phyloP scores from a whole-genome alignment of 768 basidiomycete species.

The Tulasnella sp. region DNA sequence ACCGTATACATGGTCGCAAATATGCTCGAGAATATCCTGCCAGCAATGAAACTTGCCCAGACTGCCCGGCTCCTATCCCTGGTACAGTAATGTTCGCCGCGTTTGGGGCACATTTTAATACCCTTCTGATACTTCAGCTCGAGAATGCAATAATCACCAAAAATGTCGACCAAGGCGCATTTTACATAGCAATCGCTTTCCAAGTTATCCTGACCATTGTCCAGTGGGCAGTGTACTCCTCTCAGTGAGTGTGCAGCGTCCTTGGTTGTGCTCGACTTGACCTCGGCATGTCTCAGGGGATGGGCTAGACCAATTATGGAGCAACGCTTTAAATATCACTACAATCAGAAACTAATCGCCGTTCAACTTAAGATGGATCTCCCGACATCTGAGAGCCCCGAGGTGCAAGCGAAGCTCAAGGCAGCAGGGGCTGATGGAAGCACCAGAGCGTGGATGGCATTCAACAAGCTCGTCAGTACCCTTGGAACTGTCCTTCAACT shows the following conservation, averaged over 20 bases:
- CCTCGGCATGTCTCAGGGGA: background rate
- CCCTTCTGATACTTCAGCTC: background rate
- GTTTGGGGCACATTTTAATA: background rate
- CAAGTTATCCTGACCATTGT: background rate
- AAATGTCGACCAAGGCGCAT: background rate
- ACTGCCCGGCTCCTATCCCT: background rate
- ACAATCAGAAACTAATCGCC: background rate
- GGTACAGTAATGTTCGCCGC: background rate
- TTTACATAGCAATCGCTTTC: background rate
- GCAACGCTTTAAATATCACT: background rate
- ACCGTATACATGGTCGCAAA: background rate
- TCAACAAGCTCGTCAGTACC: background rate
- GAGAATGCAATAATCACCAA: slow-evolving; percentile 2
- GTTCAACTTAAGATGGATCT: slow-evolving; percentile 7
- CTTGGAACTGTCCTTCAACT: background rate
- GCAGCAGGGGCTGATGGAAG: background rate
- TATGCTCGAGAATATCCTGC: background rate
- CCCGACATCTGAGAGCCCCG: slow-evolving; percentile 6
- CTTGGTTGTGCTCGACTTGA: background rate
- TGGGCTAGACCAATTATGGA: background rate
- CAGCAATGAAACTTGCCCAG: slow-evolving; percentile 11
- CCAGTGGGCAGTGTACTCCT: background rate
- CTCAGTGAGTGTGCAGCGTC: background rate
- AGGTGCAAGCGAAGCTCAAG: slow-evolving; percentile 13
- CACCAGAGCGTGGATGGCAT: slow-evolving; percentile 1